Evolutionary conservation across 2,329 filamentous ascomycete genomes (phyloP), one percentile per base, ranked within the genome.

Genomic region (Geosmithia morbida): DNA sequence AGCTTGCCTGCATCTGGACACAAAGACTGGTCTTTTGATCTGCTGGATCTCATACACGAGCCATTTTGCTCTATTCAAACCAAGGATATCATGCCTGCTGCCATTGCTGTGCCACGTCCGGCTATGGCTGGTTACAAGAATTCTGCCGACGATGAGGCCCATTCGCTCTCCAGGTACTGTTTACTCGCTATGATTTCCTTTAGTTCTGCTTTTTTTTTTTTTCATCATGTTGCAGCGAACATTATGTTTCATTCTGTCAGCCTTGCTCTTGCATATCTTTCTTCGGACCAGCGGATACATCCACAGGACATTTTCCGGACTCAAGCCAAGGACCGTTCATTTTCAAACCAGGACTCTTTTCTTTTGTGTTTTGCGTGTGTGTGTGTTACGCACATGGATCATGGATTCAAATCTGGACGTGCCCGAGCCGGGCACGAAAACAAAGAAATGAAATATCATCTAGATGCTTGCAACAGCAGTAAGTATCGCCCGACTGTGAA

Each of bases 141-240:
- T 50, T 55, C n/a, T n/a, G n/a, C 68, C 64, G 72, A 77, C 60
- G 72, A 76, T 62, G 73, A 78, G 65, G 72, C 75, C 64, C 69
- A 75, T 60, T 74, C 72, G 59, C 70, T 76, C 60, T 69, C 72
- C 68, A 79, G 75, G 75, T 79, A 79, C 67, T 75, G 71, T 68
- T 70, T 70, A 16, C 10, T 7, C 33, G 33, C 6, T 7, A 37
- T 16, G 14, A 37, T 70, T 67, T 62, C 62, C 68, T 67, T 61
- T 56, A 53, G 58, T 59, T 62, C 59, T 60, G 41, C 55, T 67
- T 57, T 63, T 56, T 48, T 62, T 58, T 64, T 59, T 46, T n/a
- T n/a, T n/a, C n/a, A 14, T 48, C 46, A 55, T 64, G 57, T 54
- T 54, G 52, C 54, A 50, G 22, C 46, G 51, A 37, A 37, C 52